Percentiles rank a stretch among this genome's conserved stretches.
These are phyloP conservation scores for Xylariaceae sp. DNA, from an alignment of 2,329 filamentous ascomycete species.

Conservation along the genomic window DNA sequence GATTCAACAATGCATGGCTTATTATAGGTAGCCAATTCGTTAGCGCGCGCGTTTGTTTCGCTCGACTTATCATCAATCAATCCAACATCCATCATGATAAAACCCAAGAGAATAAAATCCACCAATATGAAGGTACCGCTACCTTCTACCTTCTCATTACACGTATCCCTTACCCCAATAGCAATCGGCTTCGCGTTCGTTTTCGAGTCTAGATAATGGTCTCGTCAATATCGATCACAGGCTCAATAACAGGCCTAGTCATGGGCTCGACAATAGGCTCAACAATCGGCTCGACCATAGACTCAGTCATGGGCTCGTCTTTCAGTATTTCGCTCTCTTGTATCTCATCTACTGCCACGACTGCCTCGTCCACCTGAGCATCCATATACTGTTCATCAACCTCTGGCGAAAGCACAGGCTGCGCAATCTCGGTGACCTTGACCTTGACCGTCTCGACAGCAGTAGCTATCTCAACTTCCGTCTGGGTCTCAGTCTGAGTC, in stretches of 20 bases:
- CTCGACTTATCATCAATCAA: background rate
- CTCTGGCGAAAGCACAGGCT: background rate
- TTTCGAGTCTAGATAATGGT: conserved; percentile 1
- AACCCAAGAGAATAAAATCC: background rate
- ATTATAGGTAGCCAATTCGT: background rate
- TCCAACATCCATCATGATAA: too few species aligned
- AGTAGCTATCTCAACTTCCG: conserved; percentile 38
- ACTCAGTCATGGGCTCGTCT: background rate
- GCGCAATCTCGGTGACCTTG: conserved; percentile 14
- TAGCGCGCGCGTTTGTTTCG: background rate
- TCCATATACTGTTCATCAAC: background rate
- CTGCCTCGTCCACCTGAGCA: background rate
- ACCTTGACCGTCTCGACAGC: conserved; percentile 39
- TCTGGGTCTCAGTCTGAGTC: conserved; percentile 38
- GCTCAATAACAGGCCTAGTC: background rate
- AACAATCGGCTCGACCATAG: background rate
- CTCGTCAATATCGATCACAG: conserved; percentile 5
- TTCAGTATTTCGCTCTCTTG: background rate
- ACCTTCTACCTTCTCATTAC: conserved; percentile 9
- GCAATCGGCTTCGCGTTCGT: background rate
- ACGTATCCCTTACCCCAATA: conserved; percentile 1
- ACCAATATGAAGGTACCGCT: background rate
- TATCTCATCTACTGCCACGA: too few species aligned
- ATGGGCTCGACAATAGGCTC: background rate
- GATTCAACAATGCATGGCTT: conserved; percentile 1